These are phyloP conservation scores for Dendrobium catenatum DNA, from an alignment of 106 monocot genomes.

Conservation along the genomic window DNA sequence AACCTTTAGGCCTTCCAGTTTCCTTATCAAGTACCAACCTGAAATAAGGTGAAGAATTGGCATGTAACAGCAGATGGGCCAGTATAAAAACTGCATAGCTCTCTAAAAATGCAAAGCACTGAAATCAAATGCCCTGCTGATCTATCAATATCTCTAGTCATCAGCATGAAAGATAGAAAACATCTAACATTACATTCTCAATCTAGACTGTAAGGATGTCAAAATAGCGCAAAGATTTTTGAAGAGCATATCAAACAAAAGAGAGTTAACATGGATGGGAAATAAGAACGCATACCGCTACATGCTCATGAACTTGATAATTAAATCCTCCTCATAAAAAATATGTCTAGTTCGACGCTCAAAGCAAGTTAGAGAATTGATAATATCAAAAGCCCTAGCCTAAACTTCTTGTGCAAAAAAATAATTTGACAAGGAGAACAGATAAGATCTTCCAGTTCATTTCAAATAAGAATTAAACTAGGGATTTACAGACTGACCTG, in stretches of 20 bases:
- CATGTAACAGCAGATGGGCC: background rate
- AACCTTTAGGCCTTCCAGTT: slow-evolving; percentile 95
- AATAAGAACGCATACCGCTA: background rate
- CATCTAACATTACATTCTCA: background rate
- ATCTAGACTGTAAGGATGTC: background rate
- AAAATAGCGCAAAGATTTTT: background rate
- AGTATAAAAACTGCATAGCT: background rate
- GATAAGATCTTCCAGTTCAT: background rate
- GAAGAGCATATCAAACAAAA: background rate
- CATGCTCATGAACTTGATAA: background rate
- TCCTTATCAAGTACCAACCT: slow-evolving; percentile 95
- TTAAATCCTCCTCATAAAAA: background rate
- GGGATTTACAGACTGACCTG: slow-evolving; percentile 35
- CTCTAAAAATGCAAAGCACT: background rate
- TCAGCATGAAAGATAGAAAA: background rate
- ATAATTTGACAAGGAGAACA: background rate
- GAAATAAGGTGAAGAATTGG: slow-evolving; percentile 16
- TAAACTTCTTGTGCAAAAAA: background rate
- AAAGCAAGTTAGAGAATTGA: background rate
- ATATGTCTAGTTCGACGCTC: background rate
- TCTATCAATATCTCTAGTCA: background rate
- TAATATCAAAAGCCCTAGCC: background rate
- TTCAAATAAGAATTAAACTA: background rate
- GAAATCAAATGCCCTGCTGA: background rate
- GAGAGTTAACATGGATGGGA: background rate